Evolutionary conservation across 345 rosid species (phyloP), one percentile per base, ranked within the genome.

Genomic region (Lenwebbia sp.): DNA sequence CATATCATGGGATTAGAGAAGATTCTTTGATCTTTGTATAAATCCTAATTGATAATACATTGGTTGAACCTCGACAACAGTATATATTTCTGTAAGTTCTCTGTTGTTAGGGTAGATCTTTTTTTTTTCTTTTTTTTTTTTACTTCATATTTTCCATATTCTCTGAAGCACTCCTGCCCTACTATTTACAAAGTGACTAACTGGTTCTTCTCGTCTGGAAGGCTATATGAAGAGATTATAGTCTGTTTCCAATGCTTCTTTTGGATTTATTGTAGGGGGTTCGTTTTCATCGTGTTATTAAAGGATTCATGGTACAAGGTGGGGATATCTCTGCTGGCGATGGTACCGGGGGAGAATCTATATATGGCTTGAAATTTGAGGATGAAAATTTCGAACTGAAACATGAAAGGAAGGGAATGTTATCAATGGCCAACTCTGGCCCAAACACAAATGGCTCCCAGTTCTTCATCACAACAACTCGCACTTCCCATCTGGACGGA

Each of bases 291-390:
- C 98, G 97, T 53, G 89, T 94, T 21, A 93, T 95, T 84, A 97
- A 94, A 90, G 95, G 98, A 56, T 95, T 94, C 89, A 94, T 96
- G 98, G 92, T 94, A 51, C 99, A 96, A 92, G 98, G 99, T 56
- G 99, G 99, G 88, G 99, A 97, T 62, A 94, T 96, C 60, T 94
- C 99, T 82, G 96, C 98, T 1, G 95, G 96, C 25, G 91, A 97
- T 92, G 99, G 99, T 22, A 94, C 95, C 30, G 99, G 99, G 23
- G 99, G 98, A 86, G 99, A 97, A 89, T 95, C 99, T 3, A 93
- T 97, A 57, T 95, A 96, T 52, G 98, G 99, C 6, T 90, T 89
- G 90, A 96, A 97, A 58, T 97, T 96, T 87, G 97, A 96, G 55
- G 98, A 97, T 88, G 99, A 97, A 89, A 96, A 94, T 76, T 96